Evolutionary conservation across 1,139 yeast species (phyloP), one percentile per base, ranked within the genome.

Genomic region (Casaregolazyma suthepensis): DNA sequence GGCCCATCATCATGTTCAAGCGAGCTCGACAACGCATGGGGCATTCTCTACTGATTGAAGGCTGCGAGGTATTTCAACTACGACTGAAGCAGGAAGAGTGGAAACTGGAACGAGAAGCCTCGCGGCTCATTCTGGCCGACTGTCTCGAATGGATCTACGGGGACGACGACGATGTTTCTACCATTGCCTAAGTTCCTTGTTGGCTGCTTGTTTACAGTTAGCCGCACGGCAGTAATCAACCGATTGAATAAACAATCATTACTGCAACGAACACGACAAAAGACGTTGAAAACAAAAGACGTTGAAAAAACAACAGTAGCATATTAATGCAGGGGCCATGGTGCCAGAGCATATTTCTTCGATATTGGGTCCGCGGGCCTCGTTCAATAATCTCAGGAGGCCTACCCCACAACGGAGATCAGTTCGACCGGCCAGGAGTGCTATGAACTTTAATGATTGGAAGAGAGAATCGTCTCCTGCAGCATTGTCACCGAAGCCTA

Each of bases 1-100:
- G 72, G 52, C 83, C 93, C 1, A 69, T 91, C 2, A 83, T 88
- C 20, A 77, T 78, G 60, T 89, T 83, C 73, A 85, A 83, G 64
- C 75, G 85, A 55, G 74, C 81, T 58, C 85, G 82, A 59, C 80
- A 79, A 55, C 69, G 73, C 40, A 80, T 81, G 6, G 74, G 79
- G 7, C 65, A 68, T 19, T 75, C 81, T 1, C 76, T 89, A 13
- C 68, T 88, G 46, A 75, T 90, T 20, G 96, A 89, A 68, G 82
- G 89, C 37, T 87, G 96, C 67, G 95, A 87, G 63, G 69, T 74
- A 2, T 73, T 88, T 47, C 84, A 84, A 65, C 66, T 71, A 26
- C 73, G 82, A 54, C 76, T 87, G 74, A 73, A 80, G 55, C 76
- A 78, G 51, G 87, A 84, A 56, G 91, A 87, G 61, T 68, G 77